phyloP scores from a whole-genome alignment of 1,139 yeast genomes.

The Yamadazyma membranifaciens region DNA sequence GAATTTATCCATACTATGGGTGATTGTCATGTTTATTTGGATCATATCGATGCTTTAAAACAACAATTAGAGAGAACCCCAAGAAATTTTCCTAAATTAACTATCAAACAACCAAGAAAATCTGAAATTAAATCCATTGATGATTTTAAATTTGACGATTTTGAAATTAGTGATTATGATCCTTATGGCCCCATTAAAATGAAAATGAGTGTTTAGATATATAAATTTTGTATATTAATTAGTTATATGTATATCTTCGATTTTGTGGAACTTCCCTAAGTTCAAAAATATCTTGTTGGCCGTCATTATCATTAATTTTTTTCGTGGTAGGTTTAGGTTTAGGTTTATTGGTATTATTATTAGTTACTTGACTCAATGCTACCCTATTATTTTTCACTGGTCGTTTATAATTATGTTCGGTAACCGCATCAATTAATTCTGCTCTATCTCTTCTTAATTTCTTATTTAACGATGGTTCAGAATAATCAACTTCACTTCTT shows the following conservation, averaged over 20 bases:
- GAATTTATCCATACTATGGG: conserved; percentile 95
- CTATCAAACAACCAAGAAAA: conserved; percentile 55
- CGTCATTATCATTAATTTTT: background rate
- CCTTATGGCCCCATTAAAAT: conserved; percentile 85
- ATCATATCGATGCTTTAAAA: conserved; percentile 87
- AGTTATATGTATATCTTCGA: conserved; percentile 15
- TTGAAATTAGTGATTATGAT: conserved; percentile 71
- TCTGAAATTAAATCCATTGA: conserved; percentile 63
- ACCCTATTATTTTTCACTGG: conserved; percentile 6
- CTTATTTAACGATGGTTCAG: conserved; percentile 62
- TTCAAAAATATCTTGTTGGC: conserved; percentile 3
- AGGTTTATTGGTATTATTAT: conserved; percentile 2
- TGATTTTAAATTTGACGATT: conserved; percentile 86
- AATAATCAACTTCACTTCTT: conserved; percentile 55
- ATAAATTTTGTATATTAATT: conserved; percentile 6
- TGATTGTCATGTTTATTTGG: conserved; percentile 91
- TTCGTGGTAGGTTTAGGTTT: background rate
- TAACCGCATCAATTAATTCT: conserved; percentile 56
- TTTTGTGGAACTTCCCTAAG: conserved; percentile 7
- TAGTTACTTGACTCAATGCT: conserved; percentile 6
- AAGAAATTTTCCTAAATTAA: conserved; percentile 72
- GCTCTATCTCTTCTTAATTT: conserved; percentile 72
- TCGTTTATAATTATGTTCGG: conserved; percentile 20
- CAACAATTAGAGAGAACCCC: conserved; percentile 78
- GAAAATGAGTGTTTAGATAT: conserved; percentile 63